Evolutionary conservation across 225 moss, liverwort and hornwort genomes (phyloP).

Genomic region (Neckera pumila): DNA sequence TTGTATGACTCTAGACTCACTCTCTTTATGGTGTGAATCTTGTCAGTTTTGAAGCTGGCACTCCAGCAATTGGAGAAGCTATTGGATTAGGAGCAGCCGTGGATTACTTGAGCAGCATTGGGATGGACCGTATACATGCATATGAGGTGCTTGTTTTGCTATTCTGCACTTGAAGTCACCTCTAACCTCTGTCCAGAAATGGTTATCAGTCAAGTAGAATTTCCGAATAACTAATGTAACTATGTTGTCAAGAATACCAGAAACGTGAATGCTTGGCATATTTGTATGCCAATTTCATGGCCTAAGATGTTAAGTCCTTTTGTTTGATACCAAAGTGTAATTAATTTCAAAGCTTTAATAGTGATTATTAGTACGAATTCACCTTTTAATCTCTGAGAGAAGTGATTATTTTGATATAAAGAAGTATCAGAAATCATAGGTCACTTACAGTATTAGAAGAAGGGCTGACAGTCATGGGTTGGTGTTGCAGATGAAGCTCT

Average conservation of each 20-base stretch:
- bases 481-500: slow-evolving; percentile 53
- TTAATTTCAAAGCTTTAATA: too few species aligned
- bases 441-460: not conserved
- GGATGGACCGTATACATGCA: slow-evolving; percentile 70
- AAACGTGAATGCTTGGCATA: not conserved
- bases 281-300: not conserved
- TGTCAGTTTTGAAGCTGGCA: slow-evolving; percentile 82
- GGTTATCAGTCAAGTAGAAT: not conserved
- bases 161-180: not conserved
- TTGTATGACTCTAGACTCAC: not conserved
- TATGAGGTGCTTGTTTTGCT: slow-evolving; percentile 56
- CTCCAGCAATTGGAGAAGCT: slow-evolving; percentile 88
- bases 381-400: not conserved
- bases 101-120: slow-evolving; percentile 68
- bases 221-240: not conserved
- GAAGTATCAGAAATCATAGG: not conserved
- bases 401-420: not conserved
- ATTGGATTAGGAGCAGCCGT: slow-evolving; percentile 74
- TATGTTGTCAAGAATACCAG: not conserved
- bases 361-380: not conserved
- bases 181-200: too few species aligned
- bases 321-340: not conserved
- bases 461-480: not conserved
- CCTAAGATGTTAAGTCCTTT: too few species aligned
- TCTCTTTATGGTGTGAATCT: not conserved